Base-by-base conservation (phyloP, 2,329 filamentous ascomycete genomes). In the Aspergillus udagawae region DNA sequence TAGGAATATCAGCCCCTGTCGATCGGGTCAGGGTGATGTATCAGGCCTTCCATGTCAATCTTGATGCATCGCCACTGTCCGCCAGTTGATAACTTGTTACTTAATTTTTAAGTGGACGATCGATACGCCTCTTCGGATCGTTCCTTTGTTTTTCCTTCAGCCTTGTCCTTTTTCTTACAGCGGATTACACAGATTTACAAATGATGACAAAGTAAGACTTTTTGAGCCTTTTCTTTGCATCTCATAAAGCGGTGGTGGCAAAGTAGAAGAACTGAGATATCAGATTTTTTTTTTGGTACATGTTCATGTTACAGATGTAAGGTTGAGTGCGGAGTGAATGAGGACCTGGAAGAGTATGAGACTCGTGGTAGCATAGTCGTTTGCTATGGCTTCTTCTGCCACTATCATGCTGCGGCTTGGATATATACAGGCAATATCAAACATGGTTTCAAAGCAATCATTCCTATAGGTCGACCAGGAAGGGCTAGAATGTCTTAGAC, bases 401-500 rank as follows among this genome's bases (percentile, higher is more conserved):
- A 17, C 14, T 20, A 25, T 47, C 44, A 25, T 23, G 44, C 2
- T 47, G n/a, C 44, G 23, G 12, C 21, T 23, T 25, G 20, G n/a
- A 21, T 45, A 45, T 45, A 23, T 45, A 21, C 42, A 45, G 42
- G 5, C 32, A 35, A 17, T 17, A 35, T 35, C 12, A 35, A 35
- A 35, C 12, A 35, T 21, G 41, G 41, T 44, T 44, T 7, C 10
- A 21, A 44, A 20, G 41, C 49, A 35, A 21, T 52, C 49, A 49
- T 32, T 29, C 45, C 9, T 42, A 53, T 20, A 55, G 21, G 9
- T 27, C 27, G 44, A 5, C 20, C 32, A 21, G 7, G 14, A 29
- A 55, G 32, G 32, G 41, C 41, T 10, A 44, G n/a, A 44, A 27
- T 27, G 14, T 52, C 55, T 75, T 78, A 90, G 54, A 84, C 86